phyloP scores from a whole-genome alignment of 202 grass and related monocot species.

The Eragrostis tef region DNA sequence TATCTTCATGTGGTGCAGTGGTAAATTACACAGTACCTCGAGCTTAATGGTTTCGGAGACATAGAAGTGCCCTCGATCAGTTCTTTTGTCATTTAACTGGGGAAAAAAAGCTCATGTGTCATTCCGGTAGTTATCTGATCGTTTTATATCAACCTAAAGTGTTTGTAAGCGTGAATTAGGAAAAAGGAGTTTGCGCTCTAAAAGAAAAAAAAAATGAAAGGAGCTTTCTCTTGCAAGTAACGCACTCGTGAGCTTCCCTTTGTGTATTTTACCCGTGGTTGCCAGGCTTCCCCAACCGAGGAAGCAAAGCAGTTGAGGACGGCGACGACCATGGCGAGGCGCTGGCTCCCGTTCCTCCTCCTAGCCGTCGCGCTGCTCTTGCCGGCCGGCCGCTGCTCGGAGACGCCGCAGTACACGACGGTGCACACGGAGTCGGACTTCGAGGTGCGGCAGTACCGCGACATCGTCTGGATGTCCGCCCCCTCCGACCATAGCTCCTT shows the following conservation, averaged over 20 bases:
- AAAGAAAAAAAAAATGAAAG: neutral
- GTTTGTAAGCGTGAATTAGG: too few species aligned
- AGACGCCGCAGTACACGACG: constrained; percentile 80
- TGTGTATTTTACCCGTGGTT: too few species aligned
- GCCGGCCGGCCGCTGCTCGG: constrained; percentile 39
- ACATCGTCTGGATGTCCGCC: constrained; percentile 85
- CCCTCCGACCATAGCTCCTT: constrained; percentile 71
- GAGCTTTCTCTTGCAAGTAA: neutral
- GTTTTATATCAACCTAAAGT: too few species aligned
- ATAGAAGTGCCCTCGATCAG: too few species aligned
- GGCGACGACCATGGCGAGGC: constrained; percentile 29
- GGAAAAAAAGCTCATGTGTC: too few species aligned
- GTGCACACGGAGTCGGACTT: constrained; percentile 83
- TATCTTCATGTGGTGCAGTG: too few species aligned
- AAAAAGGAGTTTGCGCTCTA: too few species aligned
- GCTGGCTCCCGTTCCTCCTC: constrained; percentile 17
- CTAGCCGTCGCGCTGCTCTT: constrained; percentile 19
- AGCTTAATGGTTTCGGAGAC: too few species aligned
- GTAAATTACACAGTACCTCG: too few species aligned
- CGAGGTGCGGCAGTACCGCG: constrained; percentile 75
- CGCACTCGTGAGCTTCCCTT: too few species aligned
- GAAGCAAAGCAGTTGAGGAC: neutral
- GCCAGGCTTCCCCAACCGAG: neutral
- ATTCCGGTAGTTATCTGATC: too few species aligned
- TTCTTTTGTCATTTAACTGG: too few species aligned